Evolutionary conservation across 345 rosid species (phyloP), one percentile per base, ranked within the genome.

Genomic region (Eucalyptus sp.): DNA sequence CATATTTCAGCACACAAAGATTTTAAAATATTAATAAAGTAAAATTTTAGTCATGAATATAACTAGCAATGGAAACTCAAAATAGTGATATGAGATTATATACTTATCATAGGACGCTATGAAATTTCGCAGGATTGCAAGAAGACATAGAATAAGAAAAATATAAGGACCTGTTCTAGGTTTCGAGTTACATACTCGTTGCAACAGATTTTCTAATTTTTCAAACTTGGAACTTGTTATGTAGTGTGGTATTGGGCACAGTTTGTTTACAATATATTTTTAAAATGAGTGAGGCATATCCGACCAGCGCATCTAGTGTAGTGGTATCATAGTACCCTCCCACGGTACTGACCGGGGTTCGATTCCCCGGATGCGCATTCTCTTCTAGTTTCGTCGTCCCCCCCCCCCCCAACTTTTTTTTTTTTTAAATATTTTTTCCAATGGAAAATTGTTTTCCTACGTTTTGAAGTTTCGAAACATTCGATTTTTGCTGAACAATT

Each of bases 271-370:
- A 27, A 58, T 58, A 25, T 31, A 66, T 1, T 0, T 0, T 2
- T 31, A 4, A 7, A 16, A 68, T 3, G 43, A 4, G 2, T 2
- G 3, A 31, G 16, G 0, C 1, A 5, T 1, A 0, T 2, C 0
- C 4, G 0, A 5, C 22, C 6, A 43, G 95, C 98, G 98, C 98
- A 95, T 95, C 94, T 94, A 89, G 97, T 97, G 98, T 96, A 93
- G 98, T 94, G 97, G 98, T 96, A 94, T 95, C 98, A 95, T 95
- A 94, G 96, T 94, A 95, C 98, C 98, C 99, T 95, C 98, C 98
- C 98, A 95, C 96, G 98, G 98, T 95, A 93, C 96, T 95, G 96
- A 95, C 96, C 96, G 91, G 96, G 96, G 99, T 95, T 96, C 96
- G 98, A 96, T 95, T 95, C 97, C 97, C 96, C 91, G 97, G 96